Conservation (phyloP, 257 asterid species). For the Nicotiana otophora region DNA sequence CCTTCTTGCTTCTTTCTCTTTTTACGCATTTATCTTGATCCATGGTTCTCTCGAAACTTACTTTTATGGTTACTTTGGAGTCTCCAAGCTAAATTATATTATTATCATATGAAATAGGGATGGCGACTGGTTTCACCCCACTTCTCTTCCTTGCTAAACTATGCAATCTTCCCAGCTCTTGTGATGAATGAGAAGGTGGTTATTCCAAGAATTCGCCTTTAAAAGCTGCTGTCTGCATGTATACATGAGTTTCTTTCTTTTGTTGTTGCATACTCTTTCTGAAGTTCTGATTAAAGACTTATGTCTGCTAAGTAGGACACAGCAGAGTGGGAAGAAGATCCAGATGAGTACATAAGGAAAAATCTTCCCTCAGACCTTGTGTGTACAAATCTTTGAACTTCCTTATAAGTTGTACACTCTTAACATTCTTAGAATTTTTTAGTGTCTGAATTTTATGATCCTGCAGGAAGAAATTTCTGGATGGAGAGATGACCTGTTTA, state of each 20-base stretch:
- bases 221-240: neutral
- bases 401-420: conserved; percentile 1
- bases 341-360: conserved; percentile 40
- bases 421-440: neutral
- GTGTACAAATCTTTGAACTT: conserved; percentile 6
- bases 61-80: neutral
- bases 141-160: conserved; percentile 30
- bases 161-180: conserved; percentile 36
- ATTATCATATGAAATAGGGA: conserved; percentile 24
- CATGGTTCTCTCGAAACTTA: neutral
- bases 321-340: conserved; percentile 43
- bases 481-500: conserved; percentile 36
- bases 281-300: conserved; percentile 8
- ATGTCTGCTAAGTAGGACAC: conserved; percentile 19
- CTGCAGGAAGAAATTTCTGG: conserved; percentile 39
- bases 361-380: conserved; percentile 44
- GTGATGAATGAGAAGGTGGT: conserved; percentile 39
- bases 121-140: conserved; percentile 39
- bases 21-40: neutral
- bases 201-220: neutral
- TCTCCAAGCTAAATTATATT: neutral
- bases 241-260: neutral
- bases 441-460: neutral
- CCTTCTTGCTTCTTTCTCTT: neutral
- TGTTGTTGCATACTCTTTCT: neutral